Evolutionary conservation across 164 flowering plant species (phyloP).

Genomic region (Pachysandra terminalis): DNA sequence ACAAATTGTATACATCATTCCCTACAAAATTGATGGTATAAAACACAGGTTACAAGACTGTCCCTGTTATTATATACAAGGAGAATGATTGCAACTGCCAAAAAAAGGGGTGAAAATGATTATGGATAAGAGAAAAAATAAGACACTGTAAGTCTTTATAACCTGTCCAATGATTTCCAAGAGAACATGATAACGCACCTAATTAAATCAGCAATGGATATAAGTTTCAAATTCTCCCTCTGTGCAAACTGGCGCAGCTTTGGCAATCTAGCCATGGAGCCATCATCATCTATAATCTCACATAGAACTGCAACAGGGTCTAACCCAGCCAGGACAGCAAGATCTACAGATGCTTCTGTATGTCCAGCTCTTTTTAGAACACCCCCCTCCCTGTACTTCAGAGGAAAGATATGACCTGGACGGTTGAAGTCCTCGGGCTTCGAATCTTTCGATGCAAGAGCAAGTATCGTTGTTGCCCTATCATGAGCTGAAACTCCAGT

Average conservation of each 20-base stretch:
- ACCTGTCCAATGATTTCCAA: too few relatives aligned
- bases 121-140: too few relatives aligned
- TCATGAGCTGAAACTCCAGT: slow-evolving; percentile 97
- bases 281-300: slow-evolving; percentile 96
- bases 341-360: slow-evolving; percentile 97
- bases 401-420: slow-evolving; percentile 96
- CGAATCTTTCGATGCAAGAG: slow-evolving; percentile 80
- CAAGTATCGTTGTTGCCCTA: slow-evolving; percentile 69
- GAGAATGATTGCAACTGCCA: background rate
- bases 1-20: background rate
- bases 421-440: slow-evolving; percentile 89
- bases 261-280: slow-evolving; percentile 94
- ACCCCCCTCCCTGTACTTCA: slow-evolving; percentile 92
- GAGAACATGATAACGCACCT: slow-evolving; percentile 39
- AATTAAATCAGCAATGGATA: slow-evolving; percentile 90
- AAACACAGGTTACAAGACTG: background rate
- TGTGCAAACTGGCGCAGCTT: slow-evolving; percentile 75
- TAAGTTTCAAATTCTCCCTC: slow-evolving; percentile 66
- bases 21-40: background rate
- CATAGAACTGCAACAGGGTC: slow-evolving; percentile 83
- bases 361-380: slow-evolving; percentile 98
- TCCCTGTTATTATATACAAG: background rate
- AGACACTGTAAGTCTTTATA: too few relatives aligned
- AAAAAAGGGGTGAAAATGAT: too few relatives aligned
- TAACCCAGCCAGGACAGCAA: slow-evolving; percentile 78